Evolutionary conservation across 1,284 basidiomycete genomes (phyloP).

Genomic region (Papiliotrema nemorosa): DNA sequence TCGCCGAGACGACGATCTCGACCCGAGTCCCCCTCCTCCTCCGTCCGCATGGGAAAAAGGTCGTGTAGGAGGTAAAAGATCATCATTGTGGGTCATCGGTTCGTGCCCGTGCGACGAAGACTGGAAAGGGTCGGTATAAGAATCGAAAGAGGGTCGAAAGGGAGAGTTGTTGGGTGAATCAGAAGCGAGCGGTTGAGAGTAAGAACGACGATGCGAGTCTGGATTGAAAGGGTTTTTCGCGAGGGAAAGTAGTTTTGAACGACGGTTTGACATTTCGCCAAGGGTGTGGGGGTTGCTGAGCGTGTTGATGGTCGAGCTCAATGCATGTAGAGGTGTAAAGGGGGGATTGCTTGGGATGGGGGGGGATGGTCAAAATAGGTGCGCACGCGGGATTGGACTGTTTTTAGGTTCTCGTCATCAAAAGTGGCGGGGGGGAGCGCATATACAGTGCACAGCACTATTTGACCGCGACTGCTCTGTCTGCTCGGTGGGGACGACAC

Average conservation of each 20-base stretch:
- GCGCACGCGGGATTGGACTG: no score
- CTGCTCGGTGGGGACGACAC: no score
- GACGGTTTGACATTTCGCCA: not conserved
- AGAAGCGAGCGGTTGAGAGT: not conserved
- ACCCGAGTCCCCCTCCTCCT: not conserved
- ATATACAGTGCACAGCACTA: no score
- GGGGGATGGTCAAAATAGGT: no score
- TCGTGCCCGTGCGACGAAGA: conserved; percentile 2
- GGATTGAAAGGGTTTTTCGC: no score
- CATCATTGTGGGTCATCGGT: not conserved
- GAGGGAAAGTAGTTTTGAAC: not conserved
- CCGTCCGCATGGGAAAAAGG: not conserved
- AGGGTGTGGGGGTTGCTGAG: not conserved
- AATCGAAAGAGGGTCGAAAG: not conserved
- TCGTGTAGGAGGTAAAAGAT: not conserved
- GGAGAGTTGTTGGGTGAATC: not conserved
- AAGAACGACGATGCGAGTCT: not conserved
- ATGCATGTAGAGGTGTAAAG: not conserved
- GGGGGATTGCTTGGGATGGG: no score
- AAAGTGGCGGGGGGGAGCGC: no score
- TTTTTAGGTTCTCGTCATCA: no score
- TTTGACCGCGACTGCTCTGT: no score
- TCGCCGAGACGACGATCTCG: not conserved
- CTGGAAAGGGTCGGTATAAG: conserved; percentile 2
- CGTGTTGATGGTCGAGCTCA: not conserved